Base-by-base conservation (phyloP, 768 basidiomycete species). In the Pleurotus salmoneostramineus region DNA sequence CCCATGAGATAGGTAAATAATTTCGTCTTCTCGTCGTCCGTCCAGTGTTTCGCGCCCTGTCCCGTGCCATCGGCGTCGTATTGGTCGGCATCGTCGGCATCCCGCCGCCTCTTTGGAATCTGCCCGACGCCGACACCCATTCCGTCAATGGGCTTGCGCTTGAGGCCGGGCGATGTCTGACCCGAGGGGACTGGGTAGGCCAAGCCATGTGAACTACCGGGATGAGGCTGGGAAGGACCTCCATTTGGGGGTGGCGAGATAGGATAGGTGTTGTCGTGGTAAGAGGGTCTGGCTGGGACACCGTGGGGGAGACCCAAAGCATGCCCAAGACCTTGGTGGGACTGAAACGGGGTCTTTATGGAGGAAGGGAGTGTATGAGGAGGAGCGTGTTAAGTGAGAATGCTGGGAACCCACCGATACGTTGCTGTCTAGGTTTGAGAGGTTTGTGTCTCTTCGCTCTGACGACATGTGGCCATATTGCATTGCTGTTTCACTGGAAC, bases 1-100 rank as follows among this genome's bases (percentile, higher is more conserved):
- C 81, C 88, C 83, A 92, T 88, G 48, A 92, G 81, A 89, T 89
- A 92, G 45, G 73, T 81, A 69, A 92, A 92, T 47, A 92, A 74
- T 60, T 81, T 83, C 11, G 87, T 79, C 71, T 91, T 92, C 66
- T 92, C 89, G 6, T 90, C 88, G 67, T 91, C 90, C 0, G 88
- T 88, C 89, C 89, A 92, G 63, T 92, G 89, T 63, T 91, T 91
- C 1, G 89, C 86, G 27, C 89, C 89, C 59, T 83, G 81, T 3
- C 72, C 78, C 6, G 69, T 67, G 55, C 78, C 75, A 51, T 80
- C 80, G 33, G 77, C 68, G 63, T 83, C 81, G 60, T 74, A 79
- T 45, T 62, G 63, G 51, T 77, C 73, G 5, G 62, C 56, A 17
- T 79, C 77, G 56, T 75, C 77, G n/a, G 67, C 64, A 37, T 78